Evolutionary conservation across 768 basidiomycete genomes (phyloP).

Genomic region (Butyriboletus loyo): DNA sequence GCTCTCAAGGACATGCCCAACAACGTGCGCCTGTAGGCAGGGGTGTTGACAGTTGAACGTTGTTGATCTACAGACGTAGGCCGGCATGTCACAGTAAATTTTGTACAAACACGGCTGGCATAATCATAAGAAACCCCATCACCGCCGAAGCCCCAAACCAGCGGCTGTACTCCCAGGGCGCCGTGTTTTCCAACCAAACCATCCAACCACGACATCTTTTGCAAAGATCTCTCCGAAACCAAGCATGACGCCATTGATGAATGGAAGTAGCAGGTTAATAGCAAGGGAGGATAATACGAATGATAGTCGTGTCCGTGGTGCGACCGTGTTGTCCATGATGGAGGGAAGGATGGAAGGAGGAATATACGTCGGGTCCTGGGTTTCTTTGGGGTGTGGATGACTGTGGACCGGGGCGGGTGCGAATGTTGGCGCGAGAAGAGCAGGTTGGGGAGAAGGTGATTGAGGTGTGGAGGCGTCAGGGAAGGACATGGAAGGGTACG

Average conservation of each 20-base stretch:
- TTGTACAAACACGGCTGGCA: not conserved
- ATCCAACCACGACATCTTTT: constrained; percentile 62
- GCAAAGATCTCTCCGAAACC: constrained; percentile 96
- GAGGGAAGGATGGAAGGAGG: constrained; percentile 56
- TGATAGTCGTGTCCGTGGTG: constrained; percentile 61
- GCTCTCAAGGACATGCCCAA: constrained; percentile 55
- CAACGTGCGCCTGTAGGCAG: constrained; percentile 41
- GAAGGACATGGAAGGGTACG: constrained; percentile 79
- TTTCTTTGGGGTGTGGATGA: constrained; percentile 21
- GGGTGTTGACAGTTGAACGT: not conserved
- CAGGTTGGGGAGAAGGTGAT: constrained; percentile 35
- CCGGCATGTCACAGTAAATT: not conserved
- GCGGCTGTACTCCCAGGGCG: constrained; percentile 21
- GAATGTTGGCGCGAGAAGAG: constrained; percentile 16
- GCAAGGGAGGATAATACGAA: constrained; percentile 73
- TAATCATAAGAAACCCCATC: not conserved
- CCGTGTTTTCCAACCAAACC: constrained; percentile 43
- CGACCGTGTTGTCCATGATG: constrained; percentile 67
- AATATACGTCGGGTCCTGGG: constrained; percentile 25
- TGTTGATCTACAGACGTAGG: not conserved
- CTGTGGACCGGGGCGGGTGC: constrained; percentile 4
- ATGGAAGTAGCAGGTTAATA: constrained; percentile 83
- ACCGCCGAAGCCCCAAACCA: constrained; percentile 26
- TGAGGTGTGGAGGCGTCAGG: constrained; percentile 60
- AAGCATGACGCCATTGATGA: constrained; percentile 93